phyloP scores from a whole-genome alignment of 805 yeast species.

The Tetrapisispora fleetii region DNA sequence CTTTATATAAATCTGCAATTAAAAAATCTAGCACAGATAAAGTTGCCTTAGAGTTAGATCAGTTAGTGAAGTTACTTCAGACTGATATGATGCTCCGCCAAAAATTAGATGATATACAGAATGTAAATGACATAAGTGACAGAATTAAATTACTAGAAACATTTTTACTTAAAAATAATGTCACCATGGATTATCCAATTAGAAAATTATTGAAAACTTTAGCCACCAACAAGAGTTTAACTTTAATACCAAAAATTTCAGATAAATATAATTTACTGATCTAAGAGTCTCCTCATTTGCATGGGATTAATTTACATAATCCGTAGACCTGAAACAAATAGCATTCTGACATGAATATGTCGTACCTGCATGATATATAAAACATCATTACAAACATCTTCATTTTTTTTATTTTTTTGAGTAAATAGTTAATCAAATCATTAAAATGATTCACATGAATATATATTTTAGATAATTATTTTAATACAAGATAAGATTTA shows the following conservation, averaged over 20 bases:
- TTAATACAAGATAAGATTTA: no score
- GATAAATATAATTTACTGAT: conserved; percentile 65
- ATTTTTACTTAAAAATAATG: conserved; percentile 36
- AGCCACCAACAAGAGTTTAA: conserved; percentile 90
- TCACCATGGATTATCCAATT: conserved; percentile 37
- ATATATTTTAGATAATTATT: no score
- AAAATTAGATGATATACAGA: conserved; percentile 32
- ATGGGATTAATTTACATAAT: neutral
- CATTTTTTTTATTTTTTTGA: no score
- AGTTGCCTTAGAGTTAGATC: conserved; percentile 54
- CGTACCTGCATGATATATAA: no score
- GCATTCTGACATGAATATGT: no score
- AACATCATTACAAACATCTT: no score
- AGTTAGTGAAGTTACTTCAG: conserved; percentile 42
- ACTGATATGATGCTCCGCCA: conserved; percentile 54
- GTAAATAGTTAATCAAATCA: no score
- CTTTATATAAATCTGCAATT: conserved; percentile 85
- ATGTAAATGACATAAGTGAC: neutral
- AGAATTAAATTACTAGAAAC: conserved; percentile 66
- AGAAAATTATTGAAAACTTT: conserved; percentile 73
- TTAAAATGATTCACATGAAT: no score
- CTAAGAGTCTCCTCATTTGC: conserved; percentile 3
- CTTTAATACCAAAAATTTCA: conserved; percentile 53
- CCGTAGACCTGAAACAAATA: no score
- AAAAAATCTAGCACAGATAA: conserved; percentile 68